Evolutionary conservation across 2,329 filamentous ascomycete genomes (phyloP), one percentile per base, ranked within the genome.

Genomic region (Aspergillus chevalieri): DNA sequence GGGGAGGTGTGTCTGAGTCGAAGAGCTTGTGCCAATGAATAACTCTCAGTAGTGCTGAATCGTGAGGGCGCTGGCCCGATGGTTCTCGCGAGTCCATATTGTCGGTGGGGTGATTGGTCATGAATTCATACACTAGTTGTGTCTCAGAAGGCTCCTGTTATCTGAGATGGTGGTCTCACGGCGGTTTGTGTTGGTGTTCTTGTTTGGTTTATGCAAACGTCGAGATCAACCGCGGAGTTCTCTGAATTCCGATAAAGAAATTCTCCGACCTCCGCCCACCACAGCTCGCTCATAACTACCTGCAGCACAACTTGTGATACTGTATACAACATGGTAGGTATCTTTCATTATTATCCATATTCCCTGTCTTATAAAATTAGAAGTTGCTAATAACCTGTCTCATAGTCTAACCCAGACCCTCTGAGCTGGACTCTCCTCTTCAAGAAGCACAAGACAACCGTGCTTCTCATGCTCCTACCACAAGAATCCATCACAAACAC

Each of bases 401-500:
- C 9, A 21, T 21, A 63, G 54, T 51, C 54, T 19, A 61, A 62
- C 21, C 44, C 58, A 24, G 60, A 65, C 44, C 76, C 81, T 42
- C 70, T 76, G n/a, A 73, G 78, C 57, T 75, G 81, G 59, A 87
- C 85, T 8, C 72, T 91, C 48, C 79, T 84, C 52, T 83, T 91
- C 71, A 89, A 89, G 67, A 79, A 86, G 65, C 83, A 85, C 62
- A 81, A 82, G 50, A 80, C 83, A 59, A 90, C 85, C 3, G 75
- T 89, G 55, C 81, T 87, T 59, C 74, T 90, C 50, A 83, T 86
- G 53, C 76, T 85, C 43, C 77, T 82, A 36, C 72, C 82, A 4
- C 70, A 78, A 12, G 76, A 78, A 36, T 68, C 81, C 9, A 81
- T 89, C 60, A 69, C 74, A 14, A 67, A 74, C 1, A 71, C 87